Evolutionary conservation across 2,329 filamentous ascomycete genomes (phyloP).

Genomic region (Microthyrium microscopicum): DNA sequence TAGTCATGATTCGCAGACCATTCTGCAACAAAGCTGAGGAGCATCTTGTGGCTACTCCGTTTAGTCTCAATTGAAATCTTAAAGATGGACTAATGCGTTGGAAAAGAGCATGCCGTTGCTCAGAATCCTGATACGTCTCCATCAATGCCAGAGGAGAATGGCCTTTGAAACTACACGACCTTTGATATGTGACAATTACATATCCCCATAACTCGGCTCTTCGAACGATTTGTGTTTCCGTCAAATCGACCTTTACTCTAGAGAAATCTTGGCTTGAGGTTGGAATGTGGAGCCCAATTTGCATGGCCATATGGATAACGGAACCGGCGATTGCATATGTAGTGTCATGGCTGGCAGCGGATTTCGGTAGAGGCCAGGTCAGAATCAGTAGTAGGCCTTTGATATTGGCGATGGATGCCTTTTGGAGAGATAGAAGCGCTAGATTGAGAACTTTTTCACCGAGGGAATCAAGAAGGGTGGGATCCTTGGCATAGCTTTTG

Average conservation of each 20-base stretch:
- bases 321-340: constrained; percentile 21
- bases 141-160: constrained; percentile 19
- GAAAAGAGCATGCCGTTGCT: constrained; percentile 18
- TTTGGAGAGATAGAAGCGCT: constrained; percentile 18
- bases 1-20: constrained; percentile 21
- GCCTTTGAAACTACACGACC: constrained; percentile 22
- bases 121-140: constrained; percentile 20
- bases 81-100: constrained; percentile 19
- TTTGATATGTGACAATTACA: constrained; percentile 24
- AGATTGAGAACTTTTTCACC: constrained; percentile 19
- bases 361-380: constrained; percentile 25
- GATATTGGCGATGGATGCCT: constrained; percentile 19
- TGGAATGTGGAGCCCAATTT: constrained; percentile 25
- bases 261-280: constrained; percentile 26
- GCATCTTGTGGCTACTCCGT: constrained; percentile 21
- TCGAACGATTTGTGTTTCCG: constrained; percentile 17
- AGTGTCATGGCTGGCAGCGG: constrained; percentile 17
- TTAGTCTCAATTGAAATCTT: constrained; percentile 21
- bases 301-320: constrained; percentile 26
- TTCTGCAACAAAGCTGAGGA: constrained; percentile 21
- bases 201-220: constrained; percentile 25
- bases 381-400: constrained; percentile 22
- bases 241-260: constrained; percentile 13
- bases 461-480: constrained; percentile 21
- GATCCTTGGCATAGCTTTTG: constrained; percentile 22